A percentile compares a stretch with the other conserved stretches of the same genome.
Conservation (phyloP, 2,329 filamentous ascomycete species). For the Hypomyces perniciosus region DNA sequence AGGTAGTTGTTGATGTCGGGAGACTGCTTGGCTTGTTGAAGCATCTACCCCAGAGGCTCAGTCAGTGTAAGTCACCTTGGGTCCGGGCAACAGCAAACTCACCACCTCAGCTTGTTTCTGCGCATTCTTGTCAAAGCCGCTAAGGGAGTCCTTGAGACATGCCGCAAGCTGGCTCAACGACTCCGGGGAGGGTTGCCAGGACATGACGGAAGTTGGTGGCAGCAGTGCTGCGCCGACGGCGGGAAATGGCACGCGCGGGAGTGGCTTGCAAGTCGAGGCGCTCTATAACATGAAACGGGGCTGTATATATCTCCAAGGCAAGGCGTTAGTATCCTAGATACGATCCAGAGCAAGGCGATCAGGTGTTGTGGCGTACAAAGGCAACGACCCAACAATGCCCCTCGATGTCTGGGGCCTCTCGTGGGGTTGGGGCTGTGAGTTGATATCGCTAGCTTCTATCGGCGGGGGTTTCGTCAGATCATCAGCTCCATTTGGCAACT, state of each 20-base stretch:
- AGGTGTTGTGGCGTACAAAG: slow-evolving; percentile 4
- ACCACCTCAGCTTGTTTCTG: slow-evolving; percentile 89
- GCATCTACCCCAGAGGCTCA: slow-evolving; percentile 59
- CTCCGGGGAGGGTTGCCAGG: slow-evolving; percentile 87
- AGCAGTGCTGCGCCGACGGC: slow-evolving; percentile 16
- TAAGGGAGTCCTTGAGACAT: slow-evolving; percentile 88
- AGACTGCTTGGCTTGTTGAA: slow-evolving; percentile 77
- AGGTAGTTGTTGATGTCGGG: slow-evolving; percentile 98
- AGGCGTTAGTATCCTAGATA: slow-evolving; percentile 4
- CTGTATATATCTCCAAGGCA: neutral
- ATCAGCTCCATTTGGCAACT: neutral
- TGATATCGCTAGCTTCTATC: neutral
- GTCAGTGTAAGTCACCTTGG: slow-evolving; percentile 5
- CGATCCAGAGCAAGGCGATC: neutral
- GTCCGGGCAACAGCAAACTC: slow-evolving; percentile 29
- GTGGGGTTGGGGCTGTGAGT: neutral
- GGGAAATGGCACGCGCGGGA: slow-evolving; percentile 10
- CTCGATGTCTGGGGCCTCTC: neutral
- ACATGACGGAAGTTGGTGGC: slow-evolving; percentile 51
- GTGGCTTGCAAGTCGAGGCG: neutral
- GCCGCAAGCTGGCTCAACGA: slow-evolving; percentile 82
- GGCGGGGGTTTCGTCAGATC: neutral
- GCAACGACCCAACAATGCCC: neutral
- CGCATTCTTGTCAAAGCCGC: slow-evolving; percentile 68
- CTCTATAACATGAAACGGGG: slow-evolving; percentile 7